Percentiles rank a stretch among this genome's conserved stretches.
These are phyloP conservation scores for Haplosporangium sp. DNA, from an alignment of 371 early-diverging fungal genomes.

Conservation along the genomic window DNA sequence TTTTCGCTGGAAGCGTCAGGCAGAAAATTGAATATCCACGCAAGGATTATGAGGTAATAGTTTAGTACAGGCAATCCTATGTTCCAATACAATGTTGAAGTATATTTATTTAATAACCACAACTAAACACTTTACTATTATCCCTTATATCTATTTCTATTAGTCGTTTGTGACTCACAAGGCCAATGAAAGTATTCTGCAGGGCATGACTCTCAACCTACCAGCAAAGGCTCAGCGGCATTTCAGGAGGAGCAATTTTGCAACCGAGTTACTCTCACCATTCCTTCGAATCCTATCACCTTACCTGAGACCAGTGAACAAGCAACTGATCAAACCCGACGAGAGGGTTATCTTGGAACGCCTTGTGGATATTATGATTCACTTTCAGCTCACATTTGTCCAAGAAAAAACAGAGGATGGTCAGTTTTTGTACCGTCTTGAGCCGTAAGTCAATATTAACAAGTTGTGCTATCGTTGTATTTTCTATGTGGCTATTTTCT, in stretches of 20 bases:
- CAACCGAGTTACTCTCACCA: conserved; percentile 72
- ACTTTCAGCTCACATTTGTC: conserved; percentile 78
- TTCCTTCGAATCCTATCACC: conserved; percentile 85
- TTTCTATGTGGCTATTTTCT: too few species aligned
- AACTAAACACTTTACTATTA: not conserved
- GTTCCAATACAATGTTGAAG: too few species aligned
- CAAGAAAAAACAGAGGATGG: conserved; percentile 81
- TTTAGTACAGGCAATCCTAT: too few species aligned
- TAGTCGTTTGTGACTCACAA: conserved; percentile 65
- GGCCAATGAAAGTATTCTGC: conserved; percentile 68
- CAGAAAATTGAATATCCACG: conserved; percentile 86
- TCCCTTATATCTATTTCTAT: not conserved
- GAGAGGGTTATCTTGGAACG: conserved; percentile 72
- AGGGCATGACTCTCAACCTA: conserved; percentile 65
- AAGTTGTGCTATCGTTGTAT: not conserved
- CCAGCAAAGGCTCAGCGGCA: conserved; percentile 62
- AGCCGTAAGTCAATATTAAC: conserved; percentile 76
- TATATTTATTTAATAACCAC: too few species aligned
- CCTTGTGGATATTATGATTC: conserved; percentile 79
- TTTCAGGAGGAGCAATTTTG: conserved; percentile 60
- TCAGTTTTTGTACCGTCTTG: conserved; percentile 73
- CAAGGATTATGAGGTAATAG: conserved; percentile 76
- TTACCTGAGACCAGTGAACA: conserved; percentile 74
- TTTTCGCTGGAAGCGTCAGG: conserved; percentile 79
- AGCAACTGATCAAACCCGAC: conserved; percentile 77